Evolutionary conservation across 345 rosid species (phyloP).

Genomic region (Eutrema heterophyllum): DNA sequence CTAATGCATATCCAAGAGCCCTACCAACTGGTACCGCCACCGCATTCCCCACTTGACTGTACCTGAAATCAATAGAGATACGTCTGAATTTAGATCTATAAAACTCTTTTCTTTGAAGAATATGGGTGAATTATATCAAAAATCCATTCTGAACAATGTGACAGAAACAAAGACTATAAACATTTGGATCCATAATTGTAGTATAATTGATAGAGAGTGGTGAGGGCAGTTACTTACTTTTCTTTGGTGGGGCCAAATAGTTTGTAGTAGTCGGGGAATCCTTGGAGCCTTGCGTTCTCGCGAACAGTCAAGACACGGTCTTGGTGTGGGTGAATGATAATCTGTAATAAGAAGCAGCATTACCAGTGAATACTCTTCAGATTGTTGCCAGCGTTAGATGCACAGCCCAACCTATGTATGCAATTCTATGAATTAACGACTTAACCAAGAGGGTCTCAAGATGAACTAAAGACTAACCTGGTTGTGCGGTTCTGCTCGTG

Average conservation of each 20-base stretch:
- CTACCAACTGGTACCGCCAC: conserved; percentile 73
- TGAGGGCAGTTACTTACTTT: conserved; percentile 34
- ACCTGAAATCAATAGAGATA: conserved; percentile 30
- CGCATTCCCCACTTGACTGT: conserved; percentile 75
- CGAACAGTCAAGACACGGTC: conserved; percentile 61
- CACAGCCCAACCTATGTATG: background rate
- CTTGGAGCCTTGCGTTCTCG: conserved; percentile 73
- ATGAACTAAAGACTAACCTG: conserved; percentile 36
- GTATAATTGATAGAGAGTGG: background rate
- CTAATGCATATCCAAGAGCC: conserved; percentile 57
- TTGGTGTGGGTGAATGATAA: conserved; percentile 59
- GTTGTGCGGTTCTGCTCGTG: conserved; percentile 72
- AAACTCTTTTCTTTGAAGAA: background rate
- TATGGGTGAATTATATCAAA: background rate
- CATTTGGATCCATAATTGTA: no score
- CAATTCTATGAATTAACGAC: no score
- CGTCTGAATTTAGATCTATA: background rate
- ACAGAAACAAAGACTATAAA: no score
- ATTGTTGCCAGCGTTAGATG: background rate
- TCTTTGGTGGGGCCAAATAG: conserved; percentile 60
- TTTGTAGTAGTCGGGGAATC: conserved; percentile 63
- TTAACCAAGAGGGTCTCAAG: background rate
- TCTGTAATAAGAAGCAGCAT: conserved; percentile 29
- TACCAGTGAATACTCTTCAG: background rate
- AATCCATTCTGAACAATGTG: no score